phyloP scores from a whole-genome alignment of 2,329 filamentous ascomycete species.

The Sporothrix mexicana region DNA sequence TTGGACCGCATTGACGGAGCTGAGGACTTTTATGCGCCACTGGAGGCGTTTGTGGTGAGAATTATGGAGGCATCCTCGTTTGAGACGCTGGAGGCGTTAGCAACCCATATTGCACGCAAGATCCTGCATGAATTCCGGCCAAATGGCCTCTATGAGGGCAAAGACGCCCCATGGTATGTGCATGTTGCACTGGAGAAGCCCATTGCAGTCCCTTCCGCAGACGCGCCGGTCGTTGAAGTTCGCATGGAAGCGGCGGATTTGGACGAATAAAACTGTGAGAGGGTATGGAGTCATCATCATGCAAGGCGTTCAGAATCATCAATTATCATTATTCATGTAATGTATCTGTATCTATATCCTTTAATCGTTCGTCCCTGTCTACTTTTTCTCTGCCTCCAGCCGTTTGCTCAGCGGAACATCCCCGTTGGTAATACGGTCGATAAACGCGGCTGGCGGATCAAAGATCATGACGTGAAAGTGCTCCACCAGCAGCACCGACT shows the following conservation, averaged over 20 bases:
- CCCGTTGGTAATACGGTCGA: slow-evolving; percentile 72
- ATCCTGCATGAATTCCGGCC: slow-evolving; percentile 53
- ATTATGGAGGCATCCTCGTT: slow-evolving; percentile 62
- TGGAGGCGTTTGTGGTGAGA: slow-evolving; percentile 68
- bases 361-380: background rate
- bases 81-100: slow-evolving; percentile 68
- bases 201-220: slow-evolving; percentile 73
- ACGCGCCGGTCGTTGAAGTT: slow-evolving; percentile 72
- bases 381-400: slow-evolving; percentile 34
- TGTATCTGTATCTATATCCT: background rate
- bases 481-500: slow-evolving; percentile 85
- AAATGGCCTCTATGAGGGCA: slow-evolving; percentile 40
- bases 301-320: background rate
- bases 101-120: slow-evolving; percentile 53
- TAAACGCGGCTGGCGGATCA: slow-evolving; percentile 71
- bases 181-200: slow-evolving; percentile 72
- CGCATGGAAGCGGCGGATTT: slow-evolving; percentile 36
- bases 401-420: slow-evolving; percentile 70
- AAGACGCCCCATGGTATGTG: slow-evolving; percentile 55
- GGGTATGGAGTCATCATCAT: too few species aligned
- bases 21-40: slow-evolving; percentile 57
- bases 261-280: background rate
- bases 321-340: background rate
- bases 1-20: slow-evolving; percentile 58
- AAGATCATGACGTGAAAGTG: slow-evolving; percentile 96